phyloP scores from a whole-genome alignment of 73 alveolate species.

The Tetrahymena elliotti region DNA sequence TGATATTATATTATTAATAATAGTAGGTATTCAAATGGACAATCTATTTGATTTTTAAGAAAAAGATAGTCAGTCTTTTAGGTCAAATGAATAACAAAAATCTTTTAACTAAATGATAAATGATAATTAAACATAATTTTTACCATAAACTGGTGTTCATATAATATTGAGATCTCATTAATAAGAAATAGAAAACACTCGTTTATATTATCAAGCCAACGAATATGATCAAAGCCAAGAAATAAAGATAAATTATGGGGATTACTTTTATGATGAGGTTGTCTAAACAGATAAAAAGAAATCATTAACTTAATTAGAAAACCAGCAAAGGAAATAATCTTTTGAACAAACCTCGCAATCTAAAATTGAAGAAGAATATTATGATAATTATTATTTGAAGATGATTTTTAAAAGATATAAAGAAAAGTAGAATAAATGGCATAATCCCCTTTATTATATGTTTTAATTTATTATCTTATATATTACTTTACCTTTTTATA shows the following conservation, averaged over 20 bases:
- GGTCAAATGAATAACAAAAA: not conserved
- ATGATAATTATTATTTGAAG: not conserved
- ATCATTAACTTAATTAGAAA: not conserved
- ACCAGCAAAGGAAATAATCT: too few relatives aligned
- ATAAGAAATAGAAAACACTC: not conserved
- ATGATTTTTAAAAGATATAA: not conserved
- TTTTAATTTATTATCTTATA: too few relatives aligned
- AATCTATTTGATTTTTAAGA: too few relatives aligned
- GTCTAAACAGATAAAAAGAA: too few relatives aligned
- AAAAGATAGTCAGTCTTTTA: not conserved
- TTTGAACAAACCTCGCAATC: not conserved
- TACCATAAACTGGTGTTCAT: not conserved
- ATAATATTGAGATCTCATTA: not conserved
- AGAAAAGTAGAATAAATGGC: not conserved
- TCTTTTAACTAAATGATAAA: not conserved
- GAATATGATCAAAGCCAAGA: not conserved
- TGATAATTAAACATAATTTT: not conserved
- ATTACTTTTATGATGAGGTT: too few relatives aligned
- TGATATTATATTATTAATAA: too few relatives aligned
- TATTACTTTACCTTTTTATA: not conserved
- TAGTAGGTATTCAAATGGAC: not conserved
- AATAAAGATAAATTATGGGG: not conserved
- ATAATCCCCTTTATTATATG: not conserved
- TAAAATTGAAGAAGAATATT: not conserved
- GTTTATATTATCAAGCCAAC: not conserved